Base-by-base conservation (phyloP, 2,329 filamentous ascomycete species). In the Phaeosphaeriaceae sp. region DNA sequence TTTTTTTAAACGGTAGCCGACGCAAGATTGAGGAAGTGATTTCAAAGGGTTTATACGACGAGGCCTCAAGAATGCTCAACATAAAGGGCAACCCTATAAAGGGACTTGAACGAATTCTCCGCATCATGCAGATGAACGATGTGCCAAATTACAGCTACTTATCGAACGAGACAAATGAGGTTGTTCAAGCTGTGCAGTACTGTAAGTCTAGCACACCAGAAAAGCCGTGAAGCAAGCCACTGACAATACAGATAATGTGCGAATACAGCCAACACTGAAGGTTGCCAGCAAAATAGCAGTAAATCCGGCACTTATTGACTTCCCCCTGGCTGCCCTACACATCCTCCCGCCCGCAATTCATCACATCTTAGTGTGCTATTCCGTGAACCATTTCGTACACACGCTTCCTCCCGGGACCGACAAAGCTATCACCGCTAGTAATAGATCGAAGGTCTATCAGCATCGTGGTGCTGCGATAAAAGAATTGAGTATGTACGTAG, bases 161-260 rank as follows among this genome's bases (percentile, higher is more conserved):
- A n/a, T 43, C 39, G 1, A 60, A 54, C 32, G 65, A 69, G 6
- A 66, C 64, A 1, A 60, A 44, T 6, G 67, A 68, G 8, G 56
- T 70, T 3, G 62, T 71, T 1, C 66, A 70, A 40, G 61, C 68
- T 1, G 63, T 70, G 9, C 50, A 68, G 5, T 71, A 70, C 40
- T 70, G 68, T 67, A 54, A 35, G 66, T 45, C 6, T 16, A 3
- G 13, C 16, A 7, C 7, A 17, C 6, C 26, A 5, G 3, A 5
- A 28, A 36, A n/a, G 8, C 3, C 15, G 13, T 29, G 23, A 13
- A 8, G 5, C 11, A 9, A 16, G 15, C 34, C 21, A 11, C 11
- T 29, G 9, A 28, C 48, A 58, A 9, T 8, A 3, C 15, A 71
- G 67, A 65, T 44, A 71, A 71, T 29, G 28, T 34, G 1, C 55